Evolutionary conservation across 164 flowering plant genomes (phyloP).

Genomic region (Annona squamosa): DNA sequence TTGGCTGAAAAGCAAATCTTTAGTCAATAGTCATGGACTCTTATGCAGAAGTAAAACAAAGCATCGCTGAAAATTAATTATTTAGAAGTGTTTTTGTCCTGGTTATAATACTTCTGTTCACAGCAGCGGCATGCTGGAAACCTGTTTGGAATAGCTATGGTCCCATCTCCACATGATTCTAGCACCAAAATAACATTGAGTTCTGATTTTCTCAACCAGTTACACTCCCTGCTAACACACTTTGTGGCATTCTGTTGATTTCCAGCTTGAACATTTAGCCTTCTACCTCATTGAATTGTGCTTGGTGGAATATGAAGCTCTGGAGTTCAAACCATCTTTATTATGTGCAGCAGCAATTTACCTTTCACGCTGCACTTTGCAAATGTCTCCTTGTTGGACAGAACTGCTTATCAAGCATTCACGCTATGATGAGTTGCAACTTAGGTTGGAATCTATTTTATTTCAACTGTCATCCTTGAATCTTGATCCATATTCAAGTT

Average conservation of each 20-base stretch:
- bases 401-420: conserved; percentile 59
- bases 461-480: not conserved
- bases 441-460: conserved; percentile 34
- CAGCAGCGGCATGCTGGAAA: too few relatives aligned
- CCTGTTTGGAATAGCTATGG: not conserved
- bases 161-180: too few relatives aligned
- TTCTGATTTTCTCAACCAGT: too few relatives aligned
- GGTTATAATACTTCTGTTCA: too few relatives aligned
- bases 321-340: conserved; percentile 68
- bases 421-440: conserved; percentile 47
- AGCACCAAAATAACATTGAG: too few relatives aligned
- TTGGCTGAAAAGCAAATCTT: too few relatives aligned
- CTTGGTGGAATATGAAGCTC: conserved; percentile 67
- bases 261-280: conserved; percentile 66
- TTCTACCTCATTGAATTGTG: conserved; percentile 80
- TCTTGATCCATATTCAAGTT: not conserved
- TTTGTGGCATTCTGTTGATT: not conserved
- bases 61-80: too few relatives aligned
- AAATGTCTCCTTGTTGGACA: conserved; percentile 64
- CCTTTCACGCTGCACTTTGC: conserved; percentile 63
- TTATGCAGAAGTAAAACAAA: too few relatives aligned
- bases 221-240: too few relatives aligned
- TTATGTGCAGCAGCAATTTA: conserved; percentile 84
- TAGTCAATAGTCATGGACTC: too few relatives aligned
- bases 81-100: too few relatives aligned